Percentiles rank a stretch among this genome's conserved stretches.
Conservation (phyloP, 768 basidiomycete genomes). For the Chiua virens region DNA sequence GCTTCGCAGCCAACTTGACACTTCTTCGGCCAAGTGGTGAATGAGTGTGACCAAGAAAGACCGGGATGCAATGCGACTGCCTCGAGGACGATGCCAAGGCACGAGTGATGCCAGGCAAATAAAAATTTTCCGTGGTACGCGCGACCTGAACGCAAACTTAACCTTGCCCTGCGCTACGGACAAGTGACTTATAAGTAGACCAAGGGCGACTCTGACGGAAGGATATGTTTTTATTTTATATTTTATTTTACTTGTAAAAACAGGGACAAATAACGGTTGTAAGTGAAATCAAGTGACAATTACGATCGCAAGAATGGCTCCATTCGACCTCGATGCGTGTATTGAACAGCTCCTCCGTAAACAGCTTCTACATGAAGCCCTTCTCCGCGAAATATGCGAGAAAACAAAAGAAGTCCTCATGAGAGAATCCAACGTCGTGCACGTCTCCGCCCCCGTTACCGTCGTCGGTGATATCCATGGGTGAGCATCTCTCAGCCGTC, state of each 20-base stretch:
- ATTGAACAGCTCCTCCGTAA: constrained; percentile 88
- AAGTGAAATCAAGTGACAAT: constrained; percentile 1
- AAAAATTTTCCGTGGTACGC: constrained; percentile 31
- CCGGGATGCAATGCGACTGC: constrained; percentile 30
- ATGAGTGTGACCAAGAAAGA: constrained; percentile 19
- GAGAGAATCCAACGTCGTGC: constrained; percentile 98
- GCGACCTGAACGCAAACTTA: constrained; percentile 29
- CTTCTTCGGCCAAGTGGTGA: constrained; percentile 12
- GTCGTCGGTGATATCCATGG: constrained; percentile 99
- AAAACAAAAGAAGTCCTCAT: constrained; percentile 99
- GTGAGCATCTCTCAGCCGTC: constrained; percentile 50
- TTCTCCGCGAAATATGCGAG: constrained; percentile 97
- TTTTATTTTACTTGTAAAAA: constrained; percentile 19
- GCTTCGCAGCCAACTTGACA: constrained; percentile 10
- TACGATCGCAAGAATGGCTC: constrained; percentile 30
- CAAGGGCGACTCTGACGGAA: constrained; percentile 7
- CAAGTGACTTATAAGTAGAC: constrained; percentile 14
- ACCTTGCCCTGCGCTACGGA: constrained; percentile 25
- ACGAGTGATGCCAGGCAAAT: constrained; percentile 20
- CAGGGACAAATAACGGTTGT: constrained; percentile 16
- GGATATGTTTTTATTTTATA: background rate
- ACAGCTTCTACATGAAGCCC: constrained; percentile 91
- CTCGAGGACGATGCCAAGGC: constrained; percentile 36
- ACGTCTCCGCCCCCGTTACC: constrained; percentile 94
- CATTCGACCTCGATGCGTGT: constrained; percentile 97